Evolutionary conservation across 805 yeast species (phyloP).

Genomic region (Yueomyces sinensis): DNA sequence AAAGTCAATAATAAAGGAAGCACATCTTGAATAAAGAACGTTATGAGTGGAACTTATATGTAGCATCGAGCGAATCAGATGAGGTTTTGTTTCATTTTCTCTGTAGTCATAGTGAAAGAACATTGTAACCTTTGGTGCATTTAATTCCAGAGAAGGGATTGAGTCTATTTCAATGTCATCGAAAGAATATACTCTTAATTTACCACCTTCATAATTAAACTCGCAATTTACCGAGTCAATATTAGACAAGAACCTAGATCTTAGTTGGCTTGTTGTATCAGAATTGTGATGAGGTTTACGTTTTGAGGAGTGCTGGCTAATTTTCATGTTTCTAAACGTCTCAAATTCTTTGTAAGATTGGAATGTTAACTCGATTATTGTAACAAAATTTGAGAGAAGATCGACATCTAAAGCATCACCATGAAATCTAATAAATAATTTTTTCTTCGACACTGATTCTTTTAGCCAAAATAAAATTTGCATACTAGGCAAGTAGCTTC

Average conservation of each 20-base stretch:
- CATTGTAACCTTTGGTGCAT: conserved; percentile 62
- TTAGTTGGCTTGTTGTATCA: neutral
- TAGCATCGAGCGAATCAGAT: conserved; percentile 17
- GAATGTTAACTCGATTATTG: conserved; percentile 38
- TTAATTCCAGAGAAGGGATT: conserved; percentile 44
- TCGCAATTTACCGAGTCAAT: conserved; percentile 34
- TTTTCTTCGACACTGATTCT: conserved; percentile 24
- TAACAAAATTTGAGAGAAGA: conserved; percentile 42
- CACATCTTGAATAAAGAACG: conserved; percentile 55
- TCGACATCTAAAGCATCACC: conserved; percentile 65
- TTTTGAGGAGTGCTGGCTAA: conserved; percentile 1
- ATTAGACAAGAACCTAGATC: conserved; percentile 8
- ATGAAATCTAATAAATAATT: conserved; percentile 36
- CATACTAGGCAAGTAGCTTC: conserved; percentile 59
- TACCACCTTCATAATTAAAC: conserved; percentile 59
- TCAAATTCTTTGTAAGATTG: conserved; percentile 35
- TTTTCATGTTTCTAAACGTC: conserved; percentile 12
- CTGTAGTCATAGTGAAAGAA: conserved; percentile 35
- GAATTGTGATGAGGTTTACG: neutral
- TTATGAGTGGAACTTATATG: conserved; percentile 48
- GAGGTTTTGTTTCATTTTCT: conserved; percentile 8
- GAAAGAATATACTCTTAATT: conserved; percentile 29
- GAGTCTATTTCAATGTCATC: conserved; percentile 28
- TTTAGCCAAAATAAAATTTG: conserved; percentile 32
- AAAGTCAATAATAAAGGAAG: conserved; percentile 61